Evolutionary conservation across 768 basidiomycete species (phyloP).

Genomic region (Lepiota subincarnata): DNA sequence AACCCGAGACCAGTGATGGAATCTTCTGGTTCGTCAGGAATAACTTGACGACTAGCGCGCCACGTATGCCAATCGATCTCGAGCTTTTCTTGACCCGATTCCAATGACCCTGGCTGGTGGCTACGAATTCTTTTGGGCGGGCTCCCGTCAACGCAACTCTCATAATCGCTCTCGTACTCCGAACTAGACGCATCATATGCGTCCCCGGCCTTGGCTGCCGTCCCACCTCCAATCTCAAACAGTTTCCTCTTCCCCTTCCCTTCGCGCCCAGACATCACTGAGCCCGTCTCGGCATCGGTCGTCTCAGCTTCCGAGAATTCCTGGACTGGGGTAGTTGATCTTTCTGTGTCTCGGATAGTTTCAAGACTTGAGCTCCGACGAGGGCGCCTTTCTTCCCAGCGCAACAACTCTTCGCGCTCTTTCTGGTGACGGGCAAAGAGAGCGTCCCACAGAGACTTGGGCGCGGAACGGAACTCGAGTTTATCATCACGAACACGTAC

Average conservation of each 20-base stretch:
- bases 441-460: slow-evolving; percentile 56
- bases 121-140: slow-evolving; percentile 5
- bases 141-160: slow-evolving; percentile 5
- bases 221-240: slow-evolving; percentile 1
- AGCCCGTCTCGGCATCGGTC: neutral
- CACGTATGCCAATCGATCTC: neutral
- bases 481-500: slow-evolving; percentile 23
- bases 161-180: slow-evolving; percentile 7
- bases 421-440: slow-evolving; percentile 51
- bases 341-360: slow-evolving; percentile 12
- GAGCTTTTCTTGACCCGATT: neutral
- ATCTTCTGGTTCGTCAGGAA: neutral
- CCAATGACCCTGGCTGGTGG: neutral
- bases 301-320: neutral
- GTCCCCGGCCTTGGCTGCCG: neutral
- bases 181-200: slow-evolving; percentile 5
- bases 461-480: slow-evolving; percentile 23
- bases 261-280: neutral
- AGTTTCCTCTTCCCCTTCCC: slow-evolving; percentile 1
- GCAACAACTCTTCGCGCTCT: slow-evolving; percentile 53
- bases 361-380: slow-evolving; percentile 21
- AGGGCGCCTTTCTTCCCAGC: slow-evolving; percentile 38
- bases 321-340: neutral
- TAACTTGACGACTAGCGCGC: neutral
- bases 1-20: neutral